A percentile compares a stretch with the other conserved stretches of the same genome.
Evolutionary conservation across 2,329 filamentous ascomycete genomes (phyloP).

Genomic region (Colletotrichum siamense): DNA sequence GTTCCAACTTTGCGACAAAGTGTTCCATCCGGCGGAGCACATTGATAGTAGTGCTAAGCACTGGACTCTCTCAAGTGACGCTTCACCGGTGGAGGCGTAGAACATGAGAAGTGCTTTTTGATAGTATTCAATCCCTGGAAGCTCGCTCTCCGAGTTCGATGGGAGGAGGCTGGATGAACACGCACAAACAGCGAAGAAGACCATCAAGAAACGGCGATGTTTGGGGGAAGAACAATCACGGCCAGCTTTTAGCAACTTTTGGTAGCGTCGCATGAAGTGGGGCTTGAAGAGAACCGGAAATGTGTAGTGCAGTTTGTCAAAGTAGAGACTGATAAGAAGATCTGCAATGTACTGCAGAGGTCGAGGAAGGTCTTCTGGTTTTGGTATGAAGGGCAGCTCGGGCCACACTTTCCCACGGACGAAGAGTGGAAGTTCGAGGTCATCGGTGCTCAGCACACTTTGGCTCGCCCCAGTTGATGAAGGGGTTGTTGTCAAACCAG

Average conservation of each 20-base stretch:
- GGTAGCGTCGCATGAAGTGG: conserved; percentile 29
- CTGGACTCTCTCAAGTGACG: conserved; percentile 31
- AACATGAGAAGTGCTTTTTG: conserved; percentile 29
- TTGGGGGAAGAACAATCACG: background rate
- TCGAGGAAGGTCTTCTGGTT: conserved; percentile 27
- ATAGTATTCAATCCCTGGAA: conserved; percentile 28
- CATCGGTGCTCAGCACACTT: background rate
- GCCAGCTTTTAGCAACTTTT: conserved; percentile 11
- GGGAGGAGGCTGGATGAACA: conserved; percentile 32
- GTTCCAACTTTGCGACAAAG: conserved; percentile 31
- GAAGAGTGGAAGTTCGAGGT: conserved; percentile 31
- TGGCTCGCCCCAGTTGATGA: background rate
- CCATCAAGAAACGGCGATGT: conserved; percentile 28
- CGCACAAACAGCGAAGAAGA: conserved; percentile 34
- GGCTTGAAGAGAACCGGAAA: conserved; percentile 32
- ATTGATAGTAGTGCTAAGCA: conserved; percentile 33
- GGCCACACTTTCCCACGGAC: conserved; percentile 30
- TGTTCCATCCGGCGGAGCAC: conserved; percentile 35
- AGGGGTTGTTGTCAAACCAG: background rate
- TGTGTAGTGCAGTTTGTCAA: conserved; percentile 33
- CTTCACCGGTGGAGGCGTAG: conserved; percentile 30
- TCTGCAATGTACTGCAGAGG: conserved; percentile 33
- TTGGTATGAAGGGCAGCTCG: conserved; percentile 29
- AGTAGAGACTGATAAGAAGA: conserved; percentile 30
- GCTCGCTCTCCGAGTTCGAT: background rate